phyloP scores from a whole-genome alignment of 1,284 basidiomycete genomes.

The Tetrapyrgos nigripes region DNA sequence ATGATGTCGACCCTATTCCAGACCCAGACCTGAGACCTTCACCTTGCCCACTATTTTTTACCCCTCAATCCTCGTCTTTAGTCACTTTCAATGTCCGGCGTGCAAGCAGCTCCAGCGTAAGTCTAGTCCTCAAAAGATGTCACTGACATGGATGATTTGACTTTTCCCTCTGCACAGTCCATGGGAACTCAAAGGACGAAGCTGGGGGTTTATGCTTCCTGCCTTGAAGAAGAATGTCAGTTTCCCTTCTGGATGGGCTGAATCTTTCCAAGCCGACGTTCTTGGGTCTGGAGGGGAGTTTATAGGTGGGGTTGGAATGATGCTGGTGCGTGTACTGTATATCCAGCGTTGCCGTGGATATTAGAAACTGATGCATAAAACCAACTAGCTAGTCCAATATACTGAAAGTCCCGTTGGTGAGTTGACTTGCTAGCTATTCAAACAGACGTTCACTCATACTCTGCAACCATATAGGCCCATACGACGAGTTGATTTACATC shows the following conservation, averaged over 20 bases:
- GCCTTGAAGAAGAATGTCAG: conserved; percentile 21
- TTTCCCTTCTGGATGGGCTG: conserved; percentile 37
- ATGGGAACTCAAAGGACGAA: conserved; percentile 33
- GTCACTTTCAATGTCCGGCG: no score
- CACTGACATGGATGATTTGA: no score
- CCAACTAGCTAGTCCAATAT: conserved; percentile 4
- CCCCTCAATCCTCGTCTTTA: no score
- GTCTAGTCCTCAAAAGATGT: no score
- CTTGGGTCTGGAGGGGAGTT: conserved; percentile 33
- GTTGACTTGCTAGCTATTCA: background rate
- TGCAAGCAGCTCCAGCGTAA: no score
- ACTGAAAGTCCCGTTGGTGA: conserved; percentile 1
- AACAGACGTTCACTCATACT: background rate
- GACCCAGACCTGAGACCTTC: no score
- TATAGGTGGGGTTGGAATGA: conserved; percentile 30
- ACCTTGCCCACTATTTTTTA: no score
- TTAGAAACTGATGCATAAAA: background rate
- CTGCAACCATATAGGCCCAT: conserved; percentile 2
- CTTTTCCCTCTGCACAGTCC: conserved; percentile 20
- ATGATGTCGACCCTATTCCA: no score
- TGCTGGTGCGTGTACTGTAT: conserved; percentile 30
- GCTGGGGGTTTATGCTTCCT: conserved; percentile 32
- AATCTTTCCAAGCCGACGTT: conserved; percentile 28
- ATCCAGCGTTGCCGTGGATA: no score
- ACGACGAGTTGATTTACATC: conserved; percentile 11